Evolutionary conservation across 2,329 filamentous ascomycete genomes (phyloP), one percentile per base, ranked within the genome.

Genomic region (Alternaria longipes): DNA sequence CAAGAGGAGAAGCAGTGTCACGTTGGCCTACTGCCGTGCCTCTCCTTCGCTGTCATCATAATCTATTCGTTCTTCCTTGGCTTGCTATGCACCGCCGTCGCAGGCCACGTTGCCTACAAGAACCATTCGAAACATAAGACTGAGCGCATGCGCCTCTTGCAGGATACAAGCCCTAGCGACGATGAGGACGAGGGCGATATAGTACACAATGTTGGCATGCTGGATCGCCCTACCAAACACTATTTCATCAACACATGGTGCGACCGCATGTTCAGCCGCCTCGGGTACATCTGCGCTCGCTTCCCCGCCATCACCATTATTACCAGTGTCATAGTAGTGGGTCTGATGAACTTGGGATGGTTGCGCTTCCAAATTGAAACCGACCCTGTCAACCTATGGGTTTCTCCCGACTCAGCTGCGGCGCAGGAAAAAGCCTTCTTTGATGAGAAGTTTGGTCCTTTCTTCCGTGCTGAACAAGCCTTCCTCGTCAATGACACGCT

Each of bases 381-480:
- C 22, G 91, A 98, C 64, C 95, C 95, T 6, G 95, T 96, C 11
- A 89, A 91, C 49, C 83, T 99, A 8, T 99, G 95, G 95, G 95
- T 99, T n/a, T 94, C 94, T 71, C 95, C 95, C 8, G 91, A 91
- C 8, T 98, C 95, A 4, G 87, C 89, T 50, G 94, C 96, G 20
- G 95, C 95, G 0, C 87, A 93, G 75, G 94, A 99, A 77, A 99
- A 99, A 81, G 86, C 86, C 1, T 99, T 96, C 76, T 99, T 98
- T 67, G 96, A 99, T 75, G 78, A 87, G 36, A 93, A 93, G 70
- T 99, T 99, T 76, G 96, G 95, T 0, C 93, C 94, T 0, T 99
- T 99, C 74, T 99, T 95, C 80, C 91, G 95, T 41, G 91, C 94
- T 0, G 92, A 99, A 78, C 95, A 99, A 80, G 88, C 90, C 0